Evolutionary conservation across 345 rosid genomes (phyloP), one percentile per base, ranked within the genome.

Genomic region (Salix arbutifolia): DNA sequence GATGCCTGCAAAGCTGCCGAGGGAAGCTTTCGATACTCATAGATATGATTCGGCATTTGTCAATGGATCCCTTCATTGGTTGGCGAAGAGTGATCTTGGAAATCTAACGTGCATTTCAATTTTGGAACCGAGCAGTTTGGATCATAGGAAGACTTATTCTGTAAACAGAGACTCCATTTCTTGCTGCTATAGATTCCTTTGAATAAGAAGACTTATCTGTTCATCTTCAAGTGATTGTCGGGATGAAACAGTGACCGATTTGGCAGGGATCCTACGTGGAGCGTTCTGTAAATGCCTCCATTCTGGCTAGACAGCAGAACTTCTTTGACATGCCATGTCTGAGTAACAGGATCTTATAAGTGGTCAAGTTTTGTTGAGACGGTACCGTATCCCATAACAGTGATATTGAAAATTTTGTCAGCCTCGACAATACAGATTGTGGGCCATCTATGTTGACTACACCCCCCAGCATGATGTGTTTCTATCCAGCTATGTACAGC

Each of bases 271-370:
- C 11, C 35, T 42, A 10, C 8, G 52, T 58, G 48, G 35, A 12
- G n/a, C 46, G 17, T 30, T 31, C 65, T 30, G 18, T 71, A 58
- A 58, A 58, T 35, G 50, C 11, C 19, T 72, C 37, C 67, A 5
- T n/a, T 11, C n/a, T 35, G 40, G 35, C 13, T 30, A 23, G 74
- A 30, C 28, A 70, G 5, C 28, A 70, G 2, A 17, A 28, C 40
- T 70, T 48, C 1, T 23, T 23, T 61, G 56, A 61, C 58, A 73
- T 42, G 40, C 58, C 61, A 44, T 74, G 61, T 74, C 77, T 74
- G 70, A 28, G 10, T 21, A 74, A n/a, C 64, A 64, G 48, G 60
- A 21, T 25, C 62, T 23, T 58, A 58, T 4, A 58, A 10, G 23
- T 58, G 62, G 62, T 58, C 62, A 4, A 58, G 67, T 44, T 73